phyloP scores from a whole-genome alignment of 225 moss, liverwort and hornwort species.

The Marchantia paleacea region DNA sequence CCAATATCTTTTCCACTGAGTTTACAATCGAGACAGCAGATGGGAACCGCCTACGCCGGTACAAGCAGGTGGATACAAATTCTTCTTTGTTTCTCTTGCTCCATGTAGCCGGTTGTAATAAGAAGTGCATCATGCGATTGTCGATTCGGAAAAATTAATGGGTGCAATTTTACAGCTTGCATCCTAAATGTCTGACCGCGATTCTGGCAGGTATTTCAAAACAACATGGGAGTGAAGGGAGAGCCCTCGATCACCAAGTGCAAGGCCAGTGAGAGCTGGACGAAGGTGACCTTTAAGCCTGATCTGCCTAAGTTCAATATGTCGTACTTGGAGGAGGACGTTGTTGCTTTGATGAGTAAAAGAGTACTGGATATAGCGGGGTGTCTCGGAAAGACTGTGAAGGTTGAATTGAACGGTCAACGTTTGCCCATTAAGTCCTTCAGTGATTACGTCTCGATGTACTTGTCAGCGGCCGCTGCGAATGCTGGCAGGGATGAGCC shows the following conservation, averaged over 20 bases:
- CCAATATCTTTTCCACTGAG: conserved; percentile 96
- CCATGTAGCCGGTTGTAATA: background rate
- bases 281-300: conserved; percentile 87
- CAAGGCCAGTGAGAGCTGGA: conserved; percentile 90
- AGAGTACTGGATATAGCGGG: conserved; percentile 92
- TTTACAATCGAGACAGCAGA: conserved; percentile 94
- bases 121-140: background rate
- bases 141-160: background rate
- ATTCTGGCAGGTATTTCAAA: conserved; percentile 56
- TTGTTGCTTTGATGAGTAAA: conserved; percentile 85
- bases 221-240: conserved; percentile 77
- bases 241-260: conserved; percentile 76
- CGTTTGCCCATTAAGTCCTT: conserved; percentile 77
- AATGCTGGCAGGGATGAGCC: conserved; percentile 63
- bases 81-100: background rate
- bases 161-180: background rate
- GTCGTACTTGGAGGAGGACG: conserved; percentile 83
- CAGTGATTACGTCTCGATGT: conserved; percentile 81
- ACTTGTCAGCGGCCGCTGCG: conserved; percentile 59
- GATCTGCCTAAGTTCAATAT: conserved; percentile 91
- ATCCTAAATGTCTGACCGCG: background rate
- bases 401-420: conserved; percentile 87
- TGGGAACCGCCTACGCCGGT: conserved; percentile 69
- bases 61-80: conserved; percentile 69
- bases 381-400: conserved; percentile 90